These are phyloP conservation scores for Citrullus amarus DNA, from an alignment of 306 rosid genomes.

Conservation along the genomic window DNA sequence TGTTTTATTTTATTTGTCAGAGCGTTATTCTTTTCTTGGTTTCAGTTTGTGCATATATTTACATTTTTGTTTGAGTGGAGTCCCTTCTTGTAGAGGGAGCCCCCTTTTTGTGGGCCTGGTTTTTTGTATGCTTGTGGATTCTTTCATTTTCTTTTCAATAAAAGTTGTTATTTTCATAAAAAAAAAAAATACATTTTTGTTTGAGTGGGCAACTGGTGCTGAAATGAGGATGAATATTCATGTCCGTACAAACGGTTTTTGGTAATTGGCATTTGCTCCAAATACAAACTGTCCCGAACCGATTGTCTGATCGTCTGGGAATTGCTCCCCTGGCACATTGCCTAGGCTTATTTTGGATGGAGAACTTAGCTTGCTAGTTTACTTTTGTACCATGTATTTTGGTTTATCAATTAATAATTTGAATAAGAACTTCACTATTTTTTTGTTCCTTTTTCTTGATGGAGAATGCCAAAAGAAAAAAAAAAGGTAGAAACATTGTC, in stretches of 20 bases:
- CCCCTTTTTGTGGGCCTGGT: too few species aligned
- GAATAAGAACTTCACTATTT: not conserved
- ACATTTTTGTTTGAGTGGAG: not conserved
- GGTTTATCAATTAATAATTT: not conserved
- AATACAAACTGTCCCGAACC: not conserved
- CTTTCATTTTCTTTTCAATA: too few species aligned
- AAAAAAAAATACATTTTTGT: not conserved
- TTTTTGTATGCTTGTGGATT: too few species aligned
- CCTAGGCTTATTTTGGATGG: not conserved
- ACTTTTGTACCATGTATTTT: not conserved
- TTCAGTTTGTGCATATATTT: not conserved
- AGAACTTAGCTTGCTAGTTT: not conserved
- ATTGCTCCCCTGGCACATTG: not conserved
- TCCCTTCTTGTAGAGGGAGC: too few species aligned
- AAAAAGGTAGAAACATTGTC: not conserved
- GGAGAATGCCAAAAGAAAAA: not conserved
- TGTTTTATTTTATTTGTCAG: not conserved
- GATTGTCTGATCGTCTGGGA: not conserved
- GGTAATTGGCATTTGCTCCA: not conserved
- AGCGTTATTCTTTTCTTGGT: not conserved
- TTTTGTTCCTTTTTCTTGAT: not conserved
- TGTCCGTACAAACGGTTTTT: not conserved
- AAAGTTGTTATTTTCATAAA: too few species aligned
- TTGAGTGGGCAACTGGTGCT: not conserved
- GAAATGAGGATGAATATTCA: not conserved